Evolutionary conservation across 768 basidiomycete species (phyloP).

Genomic region (Chlorophyllum brunneum): DNA sequence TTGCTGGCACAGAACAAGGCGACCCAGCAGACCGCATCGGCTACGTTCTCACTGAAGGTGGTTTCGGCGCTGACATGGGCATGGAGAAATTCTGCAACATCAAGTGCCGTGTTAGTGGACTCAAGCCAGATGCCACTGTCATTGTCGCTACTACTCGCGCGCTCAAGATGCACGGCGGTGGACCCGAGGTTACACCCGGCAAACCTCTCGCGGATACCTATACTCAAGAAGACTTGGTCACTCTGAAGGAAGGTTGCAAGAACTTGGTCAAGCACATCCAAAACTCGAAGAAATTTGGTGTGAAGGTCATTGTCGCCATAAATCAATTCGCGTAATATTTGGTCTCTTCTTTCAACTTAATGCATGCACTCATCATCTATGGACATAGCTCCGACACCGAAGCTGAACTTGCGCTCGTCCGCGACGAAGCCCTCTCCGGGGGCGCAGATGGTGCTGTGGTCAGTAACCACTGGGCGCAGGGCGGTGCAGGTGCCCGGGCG

Average conservation of each 20-base stretch:
- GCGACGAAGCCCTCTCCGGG: constrained; percentile 70
- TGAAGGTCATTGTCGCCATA: constrained; percentile 95
- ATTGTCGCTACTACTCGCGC: constrained; percentile 98
- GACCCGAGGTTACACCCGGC: constrained; percentile 93
- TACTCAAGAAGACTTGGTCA: constrained; percentile 88
- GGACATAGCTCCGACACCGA: constrained; percentile 73
- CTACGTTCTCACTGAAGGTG: constrained; percentile 97
- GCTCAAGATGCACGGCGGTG: constrained; percentile 99
- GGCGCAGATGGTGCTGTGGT: constrained; percentile 95
- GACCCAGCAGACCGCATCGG: constrained; percentile 78
- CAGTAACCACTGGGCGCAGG: constrained; percentile 97
- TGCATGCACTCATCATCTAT: background rate
- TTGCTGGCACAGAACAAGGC: constrained; percentile 92
- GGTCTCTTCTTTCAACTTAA: background rate
- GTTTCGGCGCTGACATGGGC: constrained; percentile 98
- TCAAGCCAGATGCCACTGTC: constrained; percentile 90
- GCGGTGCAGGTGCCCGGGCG: constrained; percentile 84
- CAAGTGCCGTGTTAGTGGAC: constrained; percentile 92
- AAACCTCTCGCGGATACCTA: constrained; percentile 93
- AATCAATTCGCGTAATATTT: constrained; percentile 87
- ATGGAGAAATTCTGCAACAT: constrained; percentile 99
- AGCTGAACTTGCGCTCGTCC: constrained; percentile 85
- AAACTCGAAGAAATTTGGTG: constrained; percentile 91
- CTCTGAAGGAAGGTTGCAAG: constrained; percentile 86
- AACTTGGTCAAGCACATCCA: constrained; percentile 92